Conservation (phyloP, 768 basidiomycete genomes). For the Boletus rubescentipes region DNA sequence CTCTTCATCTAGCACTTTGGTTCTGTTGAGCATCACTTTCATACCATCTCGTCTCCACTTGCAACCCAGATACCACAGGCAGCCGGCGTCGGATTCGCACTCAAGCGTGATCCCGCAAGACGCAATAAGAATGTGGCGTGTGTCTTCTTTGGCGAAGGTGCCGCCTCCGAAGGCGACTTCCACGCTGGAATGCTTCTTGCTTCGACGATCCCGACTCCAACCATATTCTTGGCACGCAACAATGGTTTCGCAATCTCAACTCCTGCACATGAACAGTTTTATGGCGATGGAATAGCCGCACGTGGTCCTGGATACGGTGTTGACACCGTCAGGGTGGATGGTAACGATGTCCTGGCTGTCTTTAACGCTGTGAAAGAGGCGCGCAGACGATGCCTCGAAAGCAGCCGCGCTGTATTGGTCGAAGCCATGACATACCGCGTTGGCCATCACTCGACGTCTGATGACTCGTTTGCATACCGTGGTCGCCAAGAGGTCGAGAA, state of each 20-base stretch:
- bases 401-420: slow-evolving; percentile 77
- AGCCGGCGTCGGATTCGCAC: slow-evolving; percentile 88
- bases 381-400: slow-evolving; percentile 66
- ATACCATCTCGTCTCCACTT: slow-evolving; percentile 91
- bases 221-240: slow-evolving; percentile 72
- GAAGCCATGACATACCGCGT: slow-evolving; percentile 94
- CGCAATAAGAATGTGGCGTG: slow-evolving; percentile 74
- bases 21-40: slow-evolving; percentile 80
- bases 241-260: slow-evolving; percentile 97
- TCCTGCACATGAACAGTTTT: slow-evolving; percentile 83
- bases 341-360: slow-evolving; percentile 90
- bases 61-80: slow-evolving; percentile 96
- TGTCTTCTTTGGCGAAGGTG: slow-evolving; percentile 93
- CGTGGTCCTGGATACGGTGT: slow-evolving; percentile 91
- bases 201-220: slow-evolving; percentile 73
- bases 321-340: slow-evolving; percentile 89
- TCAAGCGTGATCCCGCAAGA: slow-evolving; percentile 72
- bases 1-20: slow-evolving; percentile 71
- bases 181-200: slow-evolving; percentile 86
- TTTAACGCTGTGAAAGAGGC: slow-evolving; percentile 71
- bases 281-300: slow-evolving; percentile 90
- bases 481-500: slow-evolving; percentile 89
- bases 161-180: slow-evolving; percentile 93
- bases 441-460: slow-evolving; percentile 94
- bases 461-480: slow-evolving; percentile 94